Evolutionary conservation across 2,329 filamentous ascomycete species (phyloP).

Genomic region (Graphiopsis chlorocephala): DNA sequence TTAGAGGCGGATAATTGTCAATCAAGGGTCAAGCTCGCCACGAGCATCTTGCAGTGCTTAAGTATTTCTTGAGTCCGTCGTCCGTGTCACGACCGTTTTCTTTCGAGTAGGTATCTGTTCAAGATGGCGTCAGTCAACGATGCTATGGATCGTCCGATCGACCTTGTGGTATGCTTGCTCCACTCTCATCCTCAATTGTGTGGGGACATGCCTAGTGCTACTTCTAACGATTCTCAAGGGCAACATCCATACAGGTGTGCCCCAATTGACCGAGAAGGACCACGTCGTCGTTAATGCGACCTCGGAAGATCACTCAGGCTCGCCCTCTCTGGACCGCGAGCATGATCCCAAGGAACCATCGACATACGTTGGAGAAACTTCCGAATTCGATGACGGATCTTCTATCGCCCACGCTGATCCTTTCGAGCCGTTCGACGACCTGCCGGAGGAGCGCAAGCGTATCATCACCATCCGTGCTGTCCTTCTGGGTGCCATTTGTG

Average conservation of each 20-base stretch:
- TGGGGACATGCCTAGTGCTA: neutral
- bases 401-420: constrained; percentile 35
- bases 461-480: constrained; percentile 58
- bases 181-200: neutral
- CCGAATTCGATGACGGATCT: constrained; percentile 29
- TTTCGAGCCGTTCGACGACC: constrained; percentile 43
- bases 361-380: constrained; percentile 28
- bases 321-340: constrained; percentile 20
- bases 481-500: constrained; percentile 54
- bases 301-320: neutral
- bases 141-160: constrained; percentile 33
- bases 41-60: neutral
- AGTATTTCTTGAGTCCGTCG: neutral
- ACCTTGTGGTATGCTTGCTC: constrained; percentile 28
- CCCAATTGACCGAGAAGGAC: constrained; percentile 37
- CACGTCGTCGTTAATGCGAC: constrained; percentile 30
- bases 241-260: constrained; percentile 32
- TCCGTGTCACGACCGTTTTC: neutral
- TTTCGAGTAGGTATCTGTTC: neutral
- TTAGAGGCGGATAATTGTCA: neutral
- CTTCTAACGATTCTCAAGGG: constrained; percentile 20
- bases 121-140: constrained; percentile 32
- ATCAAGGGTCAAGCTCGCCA: neutral
- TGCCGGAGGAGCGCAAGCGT: constrained; percentile 44
- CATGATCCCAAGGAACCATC: constrained; percentile 27